phyloP scores from a whole-genome alignment of 495 filamentous ascomycete genomes.

The Letharia columbiana region DNA sequence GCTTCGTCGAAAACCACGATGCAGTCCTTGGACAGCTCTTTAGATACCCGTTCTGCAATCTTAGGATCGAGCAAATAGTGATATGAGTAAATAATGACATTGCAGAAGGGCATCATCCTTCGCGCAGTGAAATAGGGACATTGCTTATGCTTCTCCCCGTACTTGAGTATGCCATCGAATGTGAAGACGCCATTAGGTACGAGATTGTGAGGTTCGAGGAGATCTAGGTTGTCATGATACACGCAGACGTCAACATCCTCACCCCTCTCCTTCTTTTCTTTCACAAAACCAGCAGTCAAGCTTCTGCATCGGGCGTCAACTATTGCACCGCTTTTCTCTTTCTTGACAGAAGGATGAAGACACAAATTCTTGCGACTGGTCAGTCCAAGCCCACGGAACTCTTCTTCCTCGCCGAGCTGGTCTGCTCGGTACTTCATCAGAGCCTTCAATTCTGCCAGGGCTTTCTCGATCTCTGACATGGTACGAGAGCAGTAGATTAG shows the following conservation, averaged over 20 bases:
- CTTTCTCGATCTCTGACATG: conserved; percentile 95
- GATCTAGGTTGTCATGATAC: conserved; percentile 95
- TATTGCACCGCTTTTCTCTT: conserved; percentile 86
- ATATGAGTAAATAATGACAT: conserved; percentile 99
- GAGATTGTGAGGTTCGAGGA: conserved; percentile 87
- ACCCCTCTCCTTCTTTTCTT: conserved; percentile 88
- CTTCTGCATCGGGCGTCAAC: conserved; percentile 94
- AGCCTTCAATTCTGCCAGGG: conserved; percentile 79
- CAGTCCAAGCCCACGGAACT: conserved; percentile 83
- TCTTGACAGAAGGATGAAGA: conserved; percentile 87
- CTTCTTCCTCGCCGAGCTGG: conserved; percentile 78
- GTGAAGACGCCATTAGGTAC: conserved; percentile 93
- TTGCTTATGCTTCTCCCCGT: conserved; percentile 91
- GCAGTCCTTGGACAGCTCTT: conserved; percentile 93
- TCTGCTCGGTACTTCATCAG: conserved; percentile 90
- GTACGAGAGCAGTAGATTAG: conserved; percentile 98
- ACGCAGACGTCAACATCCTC: conserved; percentile 90
- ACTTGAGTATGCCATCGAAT: conserved; percentile 74
- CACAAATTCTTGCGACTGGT: conserved; percentile 97
- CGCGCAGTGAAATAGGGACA: conserved; percentile 95
- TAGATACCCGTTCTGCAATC: conserved; percentile 93
- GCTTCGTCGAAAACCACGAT: conserved; percentile 99
- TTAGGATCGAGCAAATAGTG: conserved; percentile 98
- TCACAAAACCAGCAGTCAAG: conserved; percentile 92
- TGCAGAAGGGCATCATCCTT: conserved; percentile 98